Percentiles rank a stretch among this genome's conserved stretches.
Evolutionary conservation across 176 grass and related monocot genomes (phyloP).

Genomic region (Ananas comosus): DNA sequence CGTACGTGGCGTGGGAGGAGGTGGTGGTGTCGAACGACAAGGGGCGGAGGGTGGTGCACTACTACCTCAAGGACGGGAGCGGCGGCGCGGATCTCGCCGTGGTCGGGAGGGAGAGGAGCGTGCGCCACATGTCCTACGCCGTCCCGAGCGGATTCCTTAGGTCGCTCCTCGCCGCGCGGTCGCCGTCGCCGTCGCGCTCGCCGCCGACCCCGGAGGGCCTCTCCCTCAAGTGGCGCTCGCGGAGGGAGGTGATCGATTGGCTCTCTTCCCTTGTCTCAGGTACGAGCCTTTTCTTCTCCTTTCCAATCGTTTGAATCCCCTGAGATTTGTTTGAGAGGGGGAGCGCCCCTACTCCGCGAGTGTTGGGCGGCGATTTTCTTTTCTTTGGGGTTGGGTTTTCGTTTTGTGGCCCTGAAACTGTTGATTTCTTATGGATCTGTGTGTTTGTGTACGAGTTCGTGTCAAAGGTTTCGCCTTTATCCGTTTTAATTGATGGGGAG

Average conservation of each 20-base stretch:
- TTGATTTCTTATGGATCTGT: neutral
- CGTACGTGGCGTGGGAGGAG: constrained; percentile 85
- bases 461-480: neutral
- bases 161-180: constrained; percentile 16
- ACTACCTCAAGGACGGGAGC: constrained; percentile 48
- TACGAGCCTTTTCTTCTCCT: constrained; percentile 16
- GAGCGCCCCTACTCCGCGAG: neutral
- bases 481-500: neutral
- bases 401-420: neutral
- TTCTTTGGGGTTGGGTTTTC: neutral
- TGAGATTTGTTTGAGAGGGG: neutral
- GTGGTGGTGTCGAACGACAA: constrained; percentile 84
- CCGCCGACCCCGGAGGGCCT: constrained; percentile 17
- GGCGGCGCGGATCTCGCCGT: constrained; percentile 56
- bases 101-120: constrained; percentile 80
- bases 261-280: constrained; percentile 70
- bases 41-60: constrained; percentile 82
- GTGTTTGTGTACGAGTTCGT: neutral
- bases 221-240: constrained; percentile 60
- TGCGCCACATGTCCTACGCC: constrained; percentile 87
- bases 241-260: constrained; percentile 92
- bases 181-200: constrained; percentile 23
- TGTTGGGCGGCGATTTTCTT: neutral
- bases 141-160: constrained; percentile 46
- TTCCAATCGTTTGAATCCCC: neutral